Base-by-base conservation (phyloP, 2,329 filamentous ascomycete species). In the Fusarium chlamydosporum region DNA sequence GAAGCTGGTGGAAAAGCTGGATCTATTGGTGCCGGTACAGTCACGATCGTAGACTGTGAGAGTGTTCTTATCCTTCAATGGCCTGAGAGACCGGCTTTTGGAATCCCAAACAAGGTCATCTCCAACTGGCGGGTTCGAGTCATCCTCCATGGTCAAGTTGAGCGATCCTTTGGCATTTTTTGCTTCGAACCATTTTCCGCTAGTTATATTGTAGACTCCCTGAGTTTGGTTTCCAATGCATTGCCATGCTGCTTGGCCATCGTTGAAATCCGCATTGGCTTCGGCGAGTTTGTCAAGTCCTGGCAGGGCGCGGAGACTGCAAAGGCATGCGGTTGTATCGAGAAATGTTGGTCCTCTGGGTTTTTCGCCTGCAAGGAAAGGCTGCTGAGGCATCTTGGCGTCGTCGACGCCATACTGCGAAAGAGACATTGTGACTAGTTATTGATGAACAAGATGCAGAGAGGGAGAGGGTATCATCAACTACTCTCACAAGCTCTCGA, bases 171-270 rank as follows among this genome's bases (percentile, higher is more conserved):
- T 61, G 12, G 65, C 72, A 23, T 78, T 70, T 3, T 74, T 52
- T 26, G 77, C 72, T 13, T 76, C 73, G 61, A 81, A 83, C 82
- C 81, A 83, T 60, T 82, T 83, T 6, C 81, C 82, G 4, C 71
- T 76, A 20, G 70, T 79, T 18, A 74, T 73, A 4, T 60, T 64
- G 54, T 82, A 82, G 2, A 81, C 75, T 3, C 75, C 76, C 42
- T 81, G 71, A 0, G 79, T 82, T 64, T 82, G 81, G 60, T 83
- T 81, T 13, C 82, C 81, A 31, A 82, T 79, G 63, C 82, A 83
- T 61, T 82, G 80, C 82, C 82, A 83, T n/a, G 75, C 73, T 12
- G 74, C 71, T 27, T 68, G 50, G 7, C 58, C 53, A 13, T 55
- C 34, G 31, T 68, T 27, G 12, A 60, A 65, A 29, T 26, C 54